Evolutionary conservation across 176 grass and related monocot species (phyloP).

Genomic region (Areca catechu): DNA sequence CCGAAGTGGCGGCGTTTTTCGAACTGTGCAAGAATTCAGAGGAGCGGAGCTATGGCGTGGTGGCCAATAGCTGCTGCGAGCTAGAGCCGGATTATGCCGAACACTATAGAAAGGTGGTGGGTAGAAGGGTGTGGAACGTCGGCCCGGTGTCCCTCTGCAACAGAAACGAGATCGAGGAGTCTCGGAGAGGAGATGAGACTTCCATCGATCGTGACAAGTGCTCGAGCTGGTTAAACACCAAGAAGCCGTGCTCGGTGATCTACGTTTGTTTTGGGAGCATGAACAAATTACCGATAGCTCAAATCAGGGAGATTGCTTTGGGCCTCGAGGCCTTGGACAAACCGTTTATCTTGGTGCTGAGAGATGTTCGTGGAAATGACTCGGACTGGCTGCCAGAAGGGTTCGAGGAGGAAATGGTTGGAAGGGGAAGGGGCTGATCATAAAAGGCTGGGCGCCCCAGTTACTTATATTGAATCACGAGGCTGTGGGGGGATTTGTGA

Average conservation of each 20-base stretch:
- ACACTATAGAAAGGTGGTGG: slow-evolving; percentile 3
- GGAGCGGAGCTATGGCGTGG: slow-evolving; percentile 26
- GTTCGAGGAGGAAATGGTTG: slow-evolving; percentile 26
- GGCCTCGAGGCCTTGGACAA: slow-evolving; percentile 29
- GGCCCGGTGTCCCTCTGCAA: slow-evolving; percentile 38
- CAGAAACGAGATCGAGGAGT: slow-evolving; percentile 11
- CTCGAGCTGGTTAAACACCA: slow-evolving; percentile 39
- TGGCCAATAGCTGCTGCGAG: slow-evolving; percentile 56
- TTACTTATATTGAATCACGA: slow-evolving; percentile 25
- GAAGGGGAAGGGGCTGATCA: slow-evolving; percentile 15
- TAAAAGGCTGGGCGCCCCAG: slow-evolving; percentile 31
- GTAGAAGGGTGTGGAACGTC: slow-evolving; percentile 34
- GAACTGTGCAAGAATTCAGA: neutral
- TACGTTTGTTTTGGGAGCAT: slow-evolving; percentile 63
- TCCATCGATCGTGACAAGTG: slow-evolving; percentile 16
- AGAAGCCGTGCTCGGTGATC: slow-evolving; percentile 23
- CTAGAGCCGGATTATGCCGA: slow-evolving; percentile 42
- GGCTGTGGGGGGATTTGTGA: slow-evolving; percentile 19
- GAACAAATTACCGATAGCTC: slow-evolving; percentile 1
- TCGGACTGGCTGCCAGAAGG: slow-evolving; percentile 34
- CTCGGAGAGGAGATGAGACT: slow-evolving; percentile 11
- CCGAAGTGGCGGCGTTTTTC: neutral
- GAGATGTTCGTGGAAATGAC: neutral
- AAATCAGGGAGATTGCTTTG: slow-evolving; percentile 41
- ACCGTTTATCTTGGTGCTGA: slow-evolving; percentile 50